A percentile compares a stretch with the other conserved stretches of the same genome.
These are phyloP conservation scores for Areca catechu DNA, from an alignment of 176 grass and related monocot genomes.

Conservation along the genomic window DNA sequence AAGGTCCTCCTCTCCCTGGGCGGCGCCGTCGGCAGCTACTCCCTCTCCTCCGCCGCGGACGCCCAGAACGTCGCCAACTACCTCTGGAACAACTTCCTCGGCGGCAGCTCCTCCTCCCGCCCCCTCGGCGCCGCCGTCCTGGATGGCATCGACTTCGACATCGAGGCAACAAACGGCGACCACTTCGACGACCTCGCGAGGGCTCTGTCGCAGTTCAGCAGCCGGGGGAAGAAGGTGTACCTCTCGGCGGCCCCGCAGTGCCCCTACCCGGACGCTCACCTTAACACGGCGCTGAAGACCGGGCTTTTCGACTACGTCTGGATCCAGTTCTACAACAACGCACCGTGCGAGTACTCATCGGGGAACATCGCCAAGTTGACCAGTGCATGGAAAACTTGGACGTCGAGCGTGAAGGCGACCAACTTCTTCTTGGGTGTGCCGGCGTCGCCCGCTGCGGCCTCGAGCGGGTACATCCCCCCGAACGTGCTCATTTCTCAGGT, in stretches of 20 bases:
- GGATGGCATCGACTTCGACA: slow-evolving; percentile 71
- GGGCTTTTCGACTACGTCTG: slow-evolving; percentile 79
- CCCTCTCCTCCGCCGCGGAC: slow-evolving; percentile 34
- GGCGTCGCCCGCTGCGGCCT: slow-evolving; percentile 20
- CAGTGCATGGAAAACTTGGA: slow-evolving; percentile 45
- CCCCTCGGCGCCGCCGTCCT: slow-evolving; percentile 60
- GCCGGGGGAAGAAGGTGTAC: slow-evolving; percentile 11
- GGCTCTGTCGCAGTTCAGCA: slow-evolving; percentile 20
- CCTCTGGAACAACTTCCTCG: slow-evolving; percentile 62
- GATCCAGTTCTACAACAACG: slow-evolving; percentile 92
- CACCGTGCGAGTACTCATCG: slow-evolving; percentile 38
- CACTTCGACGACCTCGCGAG: slow-evolving; percentile 41
- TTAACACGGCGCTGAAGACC: slow-evolving; percentile 31
- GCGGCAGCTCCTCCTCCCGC: slow-evolving; percentile 19
- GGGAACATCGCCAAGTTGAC: slow-evolving; percentile 25
- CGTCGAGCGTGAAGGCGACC: slow-evolving; percentile 21
- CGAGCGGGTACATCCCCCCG: slow-evolving; percentile 33
- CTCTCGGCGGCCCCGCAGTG: slow-evolving; percentile 48
- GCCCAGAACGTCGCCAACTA: slow-evolving; percentile 49
- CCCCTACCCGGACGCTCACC: slow-evolving; percentile 34
- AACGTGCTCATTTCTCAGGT: slow-evolving; percentile 20
- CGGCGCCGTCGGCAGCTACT: slow-evolving; percentile 25
- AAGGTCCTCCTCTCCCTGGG: slow-evolving; percentile 76
- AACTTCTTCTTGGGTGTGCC: slow-evolving; percentile 54
- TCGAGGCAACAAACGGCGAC: slow-evolving; percentile 21